Evolutionary conservation across 768 basidiomycete species (phyloP).

Genomic region (Pleurotus giganteus): DNA sequence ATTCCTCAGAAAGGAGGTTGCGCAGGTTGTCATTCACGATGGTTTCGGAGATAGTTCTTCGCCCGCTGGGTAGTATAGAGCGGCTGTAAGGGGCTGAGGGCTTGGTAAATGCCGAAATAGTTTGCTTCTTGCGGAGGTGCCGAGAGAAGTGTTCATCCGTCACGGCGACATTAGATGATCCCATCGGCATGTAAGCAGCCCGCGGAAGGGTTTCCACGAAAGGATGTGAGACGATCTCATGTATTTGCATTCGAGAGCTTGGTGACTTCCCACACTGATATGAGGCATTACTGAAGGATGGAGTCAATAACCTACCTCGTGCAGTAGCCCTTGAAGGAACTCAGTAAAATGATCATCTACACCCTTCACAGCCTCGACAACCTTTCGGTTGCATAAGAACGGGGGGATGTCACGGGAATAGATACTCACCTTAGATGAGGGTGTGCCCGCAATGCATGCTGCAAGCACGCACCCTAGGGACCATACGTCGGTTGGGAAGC

Average conservation of each 20-base stretch:
- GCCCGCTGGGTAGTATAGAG: neutral
- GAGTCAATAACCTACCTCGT: constrained; percentile 20
- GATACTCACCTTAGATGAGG: constrained; percentile 31
- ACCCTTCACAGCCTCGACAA: neutral
- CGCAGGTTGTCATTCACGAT: constrained; percentile 22
- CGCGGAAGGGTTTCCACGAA: constrained; percentile 25
- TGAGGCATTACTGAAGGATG: constrained; percentile 7
- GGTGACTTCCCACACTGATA: constrained; percentile 24
- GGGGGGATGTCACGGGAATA: neutral
- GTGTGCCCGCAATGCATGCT: constrained; percentile 32
- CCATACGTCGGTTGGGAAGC: constrained; percentile 43
- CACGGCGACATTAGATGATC: neutral
- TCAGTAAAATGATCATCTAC: constrained; percentile 13
- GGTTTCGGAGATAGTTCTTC: neutral
- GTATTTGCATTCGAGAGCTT: constrained; percentile 22
- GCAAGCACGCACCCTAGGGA: constrained; percentile 43
- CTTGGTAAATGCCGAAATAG: constrained; percentile 6
- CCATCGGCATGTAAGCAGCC: constrained; percentile 5
- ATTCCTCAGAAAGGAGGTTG: constrained; percentile 17
- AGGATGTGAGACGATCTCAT: constrained; percentile 25
- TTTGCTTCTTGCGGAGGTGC: neutral
- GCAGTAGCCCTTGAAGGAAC: constrained; percentile 26
- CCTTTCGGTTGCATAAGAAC: constrained; percentile 1
- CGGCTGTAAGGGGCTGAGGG: neutral
- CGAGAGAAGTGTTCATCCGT: neutral